Conservation (phyloP, 163 green algal genomes). For the Chloromonas sp. region DNA sequence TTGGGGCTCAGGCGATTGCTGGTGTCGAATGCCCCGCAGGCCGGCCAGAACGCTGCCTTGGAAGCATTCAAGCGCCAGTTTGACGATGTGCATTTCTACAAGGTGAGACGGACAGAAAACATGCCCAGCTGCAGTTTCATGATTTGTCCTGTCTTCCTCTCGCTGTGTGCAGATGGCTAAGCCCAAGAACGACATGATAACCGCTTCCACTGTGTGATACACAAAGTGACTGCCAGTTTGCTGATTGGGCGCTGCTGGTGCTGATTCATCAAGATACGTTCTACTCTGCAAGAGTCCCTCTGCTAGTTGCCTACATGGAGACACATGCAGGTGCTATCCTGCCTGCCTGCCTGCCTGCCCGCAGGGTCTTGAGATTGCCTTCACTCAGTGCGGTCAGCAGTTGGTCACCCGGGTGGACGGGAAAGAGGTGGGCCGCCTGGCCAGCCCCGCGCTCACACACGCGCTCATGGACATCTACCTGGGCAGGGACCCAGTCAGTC, state of each 20-base stretch:
- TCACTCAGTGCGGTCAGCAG: conserved; percentile 38
- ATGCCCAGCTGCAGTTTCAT: too few species aligned
- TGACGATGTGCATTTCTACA: conserved; percentile 52
- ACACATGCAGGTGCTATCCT: too few species aligned
- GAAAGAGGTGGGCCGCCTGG: conserved; percentile 39
- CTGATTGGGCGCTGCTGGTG: too few species aligned
- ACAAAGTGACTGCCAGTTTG: too few species aligned
- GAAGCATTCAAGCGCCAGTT: conserved; percentile 55
- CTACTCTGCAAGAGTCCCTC: too few species aligned
- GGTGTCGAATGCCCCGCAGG: conserved; percentile 8
- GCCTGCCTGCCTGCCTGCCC: neutral
- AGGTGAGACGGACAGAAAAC: conserved; percentile 7
- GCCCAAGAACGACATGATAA: too few species aligned
- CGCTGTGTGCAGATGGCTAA: too few species aligned
- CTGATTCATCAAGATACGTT: too few species aligned
- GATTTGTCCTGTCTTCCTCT: too few species aligned
- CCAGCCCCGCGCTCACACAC: conserved; percentile 27
- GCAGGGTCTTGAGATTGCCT: conserved; percentile 55
- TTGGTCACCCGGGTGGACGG: conserved; percentile 53
- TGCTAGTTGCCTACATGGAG: too few species aligned
- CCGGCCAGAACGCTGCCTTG: conserved; percentile 28
- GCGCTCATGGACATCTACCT: conserved; percentile 61
- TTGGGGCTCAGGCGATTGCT: too few species aligned
- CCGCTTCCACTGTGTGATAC: too few species aligned
- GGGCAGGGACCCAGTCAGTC: conserved; percentile 44